Conservation (phyloP, 768 basidiomycete species). For the Tricholoma matsutake region DNA sequence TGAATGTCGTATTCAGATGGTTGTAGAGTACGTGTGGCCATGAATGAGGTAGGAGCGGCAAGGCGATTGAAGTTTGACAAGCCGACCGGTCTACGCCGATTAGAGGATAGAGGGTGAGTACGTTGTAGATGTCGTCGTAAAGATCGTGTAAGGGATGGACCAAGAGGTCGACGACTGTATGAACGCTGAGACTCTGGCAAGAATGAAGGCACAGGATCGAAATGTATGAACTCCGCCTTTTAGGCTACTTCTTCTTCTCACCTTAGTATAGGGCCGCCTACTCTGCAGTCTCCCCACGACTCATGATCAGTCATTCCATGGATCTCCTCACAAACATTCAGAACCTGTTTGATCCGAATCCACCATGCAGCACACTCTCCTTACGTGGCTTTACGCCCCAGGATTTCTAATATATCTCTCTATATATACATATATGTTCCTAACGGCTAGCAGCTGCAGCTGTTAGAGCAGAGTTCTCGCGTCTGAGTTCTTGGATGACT, state of each 20-base stretch:
- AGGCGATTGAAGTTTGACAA: not conserved
- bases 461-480: conserved; percentile 52
- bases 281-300: not conserved
- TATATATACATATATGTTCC: not conserved
- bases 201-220: conserved; percentile 5
- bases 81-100: conserved; percentile 3
- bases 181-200: conserved; percentile 1
- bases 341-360: not conserved
- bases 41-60: conserved; percentile 16
- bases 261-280: too few species aligned
- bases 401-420: not conserved
- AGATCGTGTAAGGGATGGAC: not conserved
- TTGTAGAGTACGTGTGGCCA: conserved; percentile 54
- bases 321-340: not conserved
- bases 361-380: not conserved
- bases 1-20: conserved; percentile 84
- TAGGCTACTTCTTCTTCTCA: not conserved
- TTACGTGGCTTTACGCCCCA: not conserved
- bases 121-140: conserved; percentile 1
- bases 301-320: not conserved
- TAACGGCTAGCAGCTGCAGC: conserved; percentile 9
- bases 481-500: conserved; percentile 79
- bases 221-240: conserved; percentile 18
- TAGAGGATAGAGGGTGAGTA: not conserved
- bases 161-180: not conserved